These are phyloP conservation scores for Fagopyrum homotropicum DNA, from an alignment of 148 eudicot species.

Conservation along the genomic window DNA sequence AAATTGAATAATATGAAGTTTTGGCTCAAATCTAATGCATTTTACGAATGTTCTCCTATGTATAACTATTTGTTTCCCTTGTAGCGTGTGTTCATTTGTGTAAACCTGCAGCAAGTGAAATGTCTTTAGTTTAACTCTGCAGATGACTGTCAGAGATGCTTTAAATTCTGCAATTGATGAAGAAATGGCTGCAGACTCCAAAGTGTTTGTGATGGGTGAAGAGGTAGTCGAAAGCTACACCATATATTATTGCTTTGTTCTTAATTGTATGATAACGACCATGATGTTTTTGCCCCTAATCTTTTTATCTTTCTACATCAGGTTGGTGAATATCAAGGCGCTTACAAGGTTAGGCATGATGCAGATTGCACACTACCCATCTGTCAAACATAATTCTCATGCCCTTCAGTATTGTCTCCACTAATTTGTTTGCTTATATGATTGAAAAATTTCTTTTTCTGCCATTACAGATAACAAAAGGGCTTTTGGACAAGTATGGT, in stretches of 20 bases:
- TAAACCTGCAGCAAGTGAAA: slow-evolving; percentile 2
- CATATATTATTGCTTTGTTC: neutral
- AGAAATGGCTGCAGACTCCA: slow-evolving; percentile 14
- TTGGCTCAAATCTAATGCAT: neutral
- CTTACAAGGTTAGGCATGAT: slow-evolving; percentile 60
- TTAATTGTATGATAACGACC: neutral
- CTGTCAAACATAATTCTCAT: neutral
- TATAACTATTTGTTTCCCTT: neutral
- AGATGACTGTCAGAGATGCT: slow-evolving; percentile 70
- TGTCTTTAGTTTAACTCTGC: slow-evolving; percentile 14
- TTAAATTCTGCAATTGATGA: slow-evolving; percentile 17
- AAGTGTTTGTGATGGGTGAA: slow-evolving; percentile 16
- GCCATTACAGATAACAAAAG: slow-evolving; percentile 50
- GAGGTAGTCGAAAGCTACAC: slow-evolving; percentile 1
- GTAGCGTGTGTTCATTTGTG: neutral
- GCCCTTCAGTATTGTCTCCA: neutral
- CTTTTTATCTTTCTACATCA: slow-evolving; percentile 15
- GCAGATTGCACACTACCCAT: neutral
- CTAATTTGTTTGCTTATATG: neutral
- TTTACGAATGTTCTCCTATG: neutral
- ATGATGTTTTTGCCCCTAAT: neutral
- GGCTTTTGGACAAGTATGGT: slow-evolving; percentile 73
- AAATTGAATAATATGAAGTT: neutral
- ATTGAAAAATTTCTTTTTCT: neutral
- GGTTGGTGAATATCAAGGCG: slow-evolving; percentile 98